Conservation (phyloP, 23 red algal genomes). For the Gracilaria vermiculophylla region DNA sequence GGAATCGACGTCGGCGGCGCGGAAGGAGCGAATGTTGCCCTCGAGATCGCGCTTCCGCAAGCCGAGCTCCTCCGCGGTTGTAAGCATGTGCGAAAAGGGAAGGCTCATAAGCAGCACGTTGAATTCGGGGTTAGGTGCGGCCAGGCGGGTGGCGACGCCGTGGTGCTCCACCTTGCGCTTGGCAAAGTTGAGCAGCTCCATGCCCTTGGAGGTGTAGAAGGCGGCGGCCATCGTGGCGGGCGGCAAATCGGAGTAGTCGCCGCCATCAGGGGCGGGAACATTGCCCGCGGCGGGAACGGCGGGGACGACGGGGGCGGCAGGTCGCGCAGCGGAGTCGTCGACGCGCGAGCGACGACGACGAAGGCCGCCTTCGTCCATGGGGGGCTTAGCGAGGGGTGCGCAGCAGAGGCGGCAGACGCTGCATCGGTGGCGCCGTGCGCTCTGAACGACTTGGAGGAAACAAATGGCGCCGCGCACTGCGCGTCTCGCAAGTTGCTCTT, state of each 20-base stretch:
- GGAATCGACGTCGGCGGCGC: slow-evolving; percentile 21
- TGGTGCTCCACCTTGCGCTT: slow-evolving; percentile 45
- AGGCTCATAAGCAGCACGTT: slow-evolving; percentile 69
- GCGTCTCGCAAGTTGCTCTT: no score
- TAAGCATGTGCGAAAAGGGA: slow-evolving; percentile 42
- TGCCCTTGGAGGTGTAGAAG: slow-evolving; percentile 55
- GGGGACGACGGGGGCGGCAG: not conserved
- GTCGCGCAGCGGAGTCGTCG: not conserved
- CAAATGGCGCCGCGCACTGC: no score
- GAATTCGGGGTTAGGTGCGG: not conserved
- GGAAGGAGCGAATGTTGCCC: slow-evolving; percentile 63
- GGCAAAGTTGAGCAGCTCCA: slow-evolving; percentile 55
- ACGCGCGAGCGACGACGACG: not conserved
- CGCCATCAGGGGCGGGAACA: not conserved
- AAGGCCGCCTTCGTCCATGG: slow-evolving; percentile 1
- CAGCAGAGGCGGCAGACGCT: no score
- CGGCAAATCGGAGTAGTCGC: not conserved
- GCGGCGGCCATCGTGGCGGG: slow-evolving; percentile 48
- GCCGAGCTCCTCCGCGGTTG: slow-evolving; percentile 62
- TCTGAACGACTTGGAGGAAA: not conserved
- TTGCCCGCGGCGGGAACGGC: not conserved
- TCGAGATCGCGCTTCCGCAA: slow-evolving; percentile 70
- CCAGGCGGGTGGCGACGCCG: not conserved
- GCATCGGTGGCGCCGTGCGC: not conserved
- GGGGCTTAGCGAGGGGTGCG: no score